Evolutionary conservation across 768 basidiomycete genomes (phyloP).

Genomic region (Lepiota venenata): DNA sequence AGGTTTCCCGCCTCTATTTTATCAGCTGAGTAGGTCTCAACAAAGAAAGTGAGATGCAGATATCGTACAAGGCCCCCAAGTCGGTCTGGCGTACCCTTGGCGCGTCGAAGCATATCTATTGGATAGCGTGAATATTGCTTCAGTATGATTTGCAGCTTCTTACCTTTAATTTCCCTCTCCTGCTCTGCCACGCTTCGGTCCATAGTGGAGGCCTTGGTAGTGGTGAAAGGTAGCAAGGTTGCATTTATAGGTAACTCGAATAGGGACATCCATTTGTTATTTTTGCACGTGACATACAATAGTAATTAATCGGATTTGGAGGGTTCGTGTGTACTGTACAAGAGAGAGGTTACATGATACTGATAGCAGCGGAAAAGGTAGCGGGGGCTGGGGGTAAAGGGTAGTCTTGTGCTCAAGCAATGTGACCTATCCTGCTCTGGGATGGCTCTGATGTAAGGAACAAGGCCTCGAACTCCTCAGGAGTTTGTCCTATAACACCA

Average conservation of each 20-base stretch:
- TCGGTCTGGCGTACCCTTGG: slow-evolving; percentile 31
- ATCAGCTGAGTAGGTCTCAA: neutral
- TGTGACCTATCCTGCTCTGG: slow-evolving; percentile 19
- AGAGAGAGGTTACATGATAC: too few relatives aligned
- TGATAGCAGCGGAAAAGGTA: neutral
- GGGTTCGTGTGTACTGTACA: too few relatives aligned
- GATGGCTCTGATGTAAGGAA: slow-evolving; percentile 40
- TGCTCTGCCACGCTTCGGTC: slow-evolving; percentile 27
- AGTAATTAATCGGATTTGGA: too few relatives aligned
- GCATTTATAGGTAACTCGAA: neutral
- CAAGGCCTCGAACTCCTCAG: slow-evolving; percentile 79
- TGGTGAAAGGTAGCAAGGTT: neutral
- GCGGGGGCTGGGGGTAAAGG: neutral
- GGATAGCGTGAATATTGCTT: neutral
- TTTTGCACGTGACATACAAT: neutral
- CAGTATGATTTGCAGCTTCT: neutral
- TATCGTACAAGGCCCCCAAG: slow-evolving; percentile 5
- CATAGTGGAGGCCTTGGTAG: slow-evolving; percentile 15
- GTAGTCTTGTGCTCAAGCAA: slow-evolving; percentile 13
- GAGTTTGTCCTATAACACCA: slow-evolving; percentile 84
- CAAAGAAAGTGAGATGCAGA: neutral
- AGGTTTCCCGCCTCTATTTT: slow-evolving; percentile 45
- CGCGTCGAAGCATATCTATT: slow-evolving; percentile 40
- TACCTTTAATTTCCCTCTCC: slow-evolving; percentile 35
- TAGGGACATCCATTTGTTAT: neutral